Base-by-base conservation (phyloP, 75 land plant genomes). In the Azolla pinnata region DNA sequence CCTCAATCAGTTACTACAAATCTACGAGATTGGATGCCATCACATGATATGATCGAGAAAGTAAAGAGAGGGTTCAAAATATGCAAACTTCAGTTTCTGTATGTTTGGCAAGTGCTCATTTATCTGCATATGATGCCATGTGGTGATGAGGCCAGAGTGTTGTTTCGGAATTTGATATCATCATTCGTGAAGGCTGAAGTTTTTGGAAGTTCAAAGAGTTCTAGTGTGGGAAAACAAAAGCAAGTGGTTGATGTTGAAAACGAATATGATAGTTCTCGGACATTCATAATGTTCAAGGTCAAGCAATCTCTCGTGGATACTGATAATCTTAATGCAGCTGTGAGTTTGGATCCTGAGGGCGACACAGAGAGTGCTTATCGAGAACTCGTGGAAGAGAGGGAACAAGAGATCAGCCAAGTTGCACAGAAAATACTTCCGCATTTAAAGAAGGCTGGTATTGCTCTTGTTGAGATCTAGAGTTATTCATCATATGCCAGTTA, bases 21-120 rank as follows among this genome's bases (percentile, higher is more conserved):
- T 52, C 27, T 52, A 10, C 2, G 27, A 25, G 4, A 18, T 25
- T 33, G 49, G 17, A 54, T 75, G 51, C 96, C 99, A 4, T 77
- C 85, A 14, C 7, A 70, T 2, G 34, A 3, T 42, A 29, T 70
- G 16, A 49, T 74, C n/a, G 90, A 84, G 31, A 67, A 61, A 26
- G 88, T 67, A 4, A 62, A 88, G 48, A 63, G 79, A 50, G 38
- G 34, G 33, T 44, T 95, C 26, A 90, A 95, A 63, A 90, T 90
- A 42, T 84, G 62, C 71, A 95, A 83, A 78, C 77, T 69, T 59
- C 99, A 95, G 71, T 81, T 95, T 52, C 64, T 73, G 4, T 63
- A 76, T 24, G 89, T 96, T 62, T 95, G 99, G 99, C 89, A 89
- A 69, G 53, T 78, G 38, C 72, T 95, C 23, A 59, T 95, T 4